Base-by-base conservation (phyloP, 139 green algal species). In the Tetraselmis striata region DNA sequence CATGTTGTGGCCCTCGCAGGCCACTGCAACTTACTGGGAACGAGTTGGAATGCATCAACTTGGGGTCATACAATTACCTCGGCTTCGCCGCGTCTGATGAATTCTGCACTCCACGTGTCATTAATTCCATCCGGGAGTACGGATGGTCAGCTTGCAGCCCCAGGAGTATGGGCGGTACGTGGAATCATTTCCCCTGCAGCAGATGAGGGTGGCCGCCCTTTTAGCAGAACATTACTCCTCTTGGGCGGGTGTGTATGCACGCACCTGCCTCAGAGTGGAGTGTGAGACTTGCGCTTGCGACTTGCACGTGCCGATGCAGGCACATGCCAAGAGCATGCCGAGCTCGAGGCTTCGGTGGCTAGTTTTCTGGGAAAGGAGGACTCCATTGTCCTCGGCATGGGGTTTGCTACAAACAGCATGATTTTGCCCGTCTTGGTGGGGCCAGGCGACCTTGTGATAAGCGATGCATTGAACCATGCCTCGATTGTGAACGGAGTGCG, bases 1-100 rank as follows among this genome's bases (percentile, higher is more conserved):
- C 27, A 31, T 30, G 27, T 59, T 24, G 31, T 79, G 45, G 25
- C 1, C 0, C 24, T 26, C 83, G 32, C 77, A 92, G 83, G 86
- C 84, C 80, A 1, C 84, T 95, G 29, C 58, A 88, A 26, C 31
- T 95, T n/a, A 96, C 90, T 0, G 94, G 92, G 2, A 79, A 79
- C 2, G 88, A 59, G 0, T 78, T 75, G 32, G 79, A 80, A 25
- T 98, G 94, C 89, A 88, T 99, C 2, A 99, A 99, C 88, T 89
- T 99, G 45, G 93, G 95, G 1, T 97, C 91, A 1, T 99, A 99
- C 86, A 99, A 99, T 89, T 99, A 99, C 84, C 91, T 99, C 26
- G 97, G 97, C 31, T 99, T 99, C 91, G 97, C 94, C 23, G 92
- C 92, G 27, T 80, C 86, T 1, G 96, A 99, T 83, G 78, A 86